Evolutionary conservation across 345 rosid genomes (phyloP), one percentile per base, ranked within the genome.

Genomic region (Acer saccharum): DNA sequence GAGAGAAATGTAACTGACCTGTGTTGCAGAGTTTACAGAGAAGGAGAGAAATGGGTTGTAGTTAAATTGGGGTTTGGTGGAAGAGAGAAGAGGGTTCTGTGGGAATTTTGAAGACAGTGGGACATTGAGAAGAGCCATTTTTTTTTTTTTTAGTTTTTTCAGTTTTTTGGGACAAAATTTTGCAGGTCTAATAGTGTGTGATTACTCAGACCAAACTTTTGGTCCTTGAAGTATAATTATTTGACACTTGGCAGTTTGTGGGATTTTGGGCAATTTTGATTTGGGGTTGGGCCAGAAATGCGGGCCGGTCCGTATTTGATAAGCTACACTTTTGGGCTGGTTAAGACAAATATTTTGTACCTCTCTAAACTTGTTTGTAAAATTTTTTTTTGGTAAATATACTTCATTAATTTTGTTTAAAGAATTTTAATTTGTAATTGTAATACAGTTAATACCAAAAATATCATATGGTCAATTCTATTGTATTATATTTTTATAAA

Each of bases 71-170:
- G 80, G 46, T 3, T 32, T 72, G 57, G 82, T 1, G 52, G 69
- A 32, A 46, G 81, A 76, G 50, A 81, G 65, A 44, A 83, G 74
- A 29, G 78, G 81, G 43, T 80, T 85, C 20, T 62, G 82, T 74
- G 85, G 81, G 78, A 76, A 63, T 74, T 86, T 84, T 76, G 85
- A 71, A 46, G 84, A 69, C 55, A 87, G 58, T 3, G 89, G 88
- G 78, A 81, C 82, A 81, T 84, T 85, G 77, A 86, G 88, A 64
- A 87, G 79, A 41, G 86, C 90, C 94, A 90, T 90, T 77, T 41
- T 68, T 65, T 21, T 29, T 1, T n/a, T n/a, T n/a, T n/a, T n/a
- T n/a, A n/a, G n/a, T n/a, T n/a, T n/a, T n/a, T n/a, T n/a, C n/a
- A n/a, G n/a, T n/a, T n/a, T n/a, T n/a, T n/a, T n/a, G n/a, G n/a